Conservation (phyloP, 495 filamentous ascomycete species). For the Oidiodendron maius region DNA sequence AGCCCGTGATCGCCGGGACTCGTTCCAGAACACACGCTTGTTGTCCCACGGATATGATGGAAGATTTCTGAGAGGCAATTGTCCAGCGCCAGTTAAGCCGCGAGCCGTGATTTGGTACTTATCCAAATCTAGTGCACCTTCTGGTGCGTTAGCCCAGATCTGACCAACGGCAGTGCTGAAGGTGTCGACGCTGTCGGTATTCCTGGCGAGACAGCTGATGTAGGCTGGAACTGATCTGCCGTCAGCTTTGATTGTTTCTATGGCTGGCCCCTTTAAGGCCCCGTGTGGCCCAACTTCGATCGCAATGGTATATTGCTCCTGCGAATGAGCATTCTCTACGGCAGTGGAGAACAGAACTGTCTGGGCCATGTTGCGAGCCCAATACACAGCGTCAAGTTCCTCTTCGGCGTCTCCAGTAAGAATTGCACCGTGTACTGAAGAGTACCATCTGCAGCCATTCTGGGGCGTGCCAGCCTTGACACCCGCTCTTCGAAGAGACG, state of each 20-base stretch:
- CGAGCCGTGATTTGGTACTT: neutral
- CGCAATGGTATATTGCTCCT: neutral
- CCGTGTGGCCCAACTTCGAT: slow-evolving; percentile 34
- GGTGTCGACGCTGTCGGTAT: slow-evolving; percentile 19
- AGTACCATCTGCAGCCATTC: neutral
- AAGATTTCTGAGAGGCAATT: slow-evolving; percentile 31
- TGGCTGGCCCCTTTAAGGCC: slow-evolving; percentile 36
- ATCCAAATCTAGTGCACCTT: neutral
- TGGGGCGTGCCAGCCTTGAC: slow-evolving; percentile 29
- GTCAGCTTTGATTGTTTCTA: slow-evolving; percentile 20
- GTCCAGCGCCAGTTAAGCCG: neutral
- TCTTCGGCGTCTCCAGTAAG: neutral
- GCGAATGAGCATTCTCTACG: neutral
- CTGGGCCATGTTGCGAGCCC: slow-evolving; percentile 51
- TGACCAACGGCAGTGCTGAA: slow-evolving; percentile 27
- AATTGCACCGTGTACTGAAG: neutral
- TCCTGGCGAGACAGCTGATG: slow-evolving; percentile 18
- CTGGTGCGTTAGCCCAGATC: slow-evolving; percentile 24
- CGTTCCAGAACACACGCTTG: slow-evolving; percentile 33
- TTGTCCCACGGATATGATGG: slow-evolving; percentile 48
- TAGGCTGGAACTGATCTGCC: slow-evolving; percentile 16
- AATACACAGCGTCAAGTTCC: slow-evolving; percentile 35
- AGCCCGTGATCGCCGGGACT: slow-evolving; percentile 30
- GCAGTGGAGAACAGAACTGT: slow-evolving; percentile 41
- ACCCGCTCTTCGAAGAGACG: slow-evolving; percentile 20